Conservation (phyloP, 257 asterid species). For the Forsythia viridissima region DNA sequence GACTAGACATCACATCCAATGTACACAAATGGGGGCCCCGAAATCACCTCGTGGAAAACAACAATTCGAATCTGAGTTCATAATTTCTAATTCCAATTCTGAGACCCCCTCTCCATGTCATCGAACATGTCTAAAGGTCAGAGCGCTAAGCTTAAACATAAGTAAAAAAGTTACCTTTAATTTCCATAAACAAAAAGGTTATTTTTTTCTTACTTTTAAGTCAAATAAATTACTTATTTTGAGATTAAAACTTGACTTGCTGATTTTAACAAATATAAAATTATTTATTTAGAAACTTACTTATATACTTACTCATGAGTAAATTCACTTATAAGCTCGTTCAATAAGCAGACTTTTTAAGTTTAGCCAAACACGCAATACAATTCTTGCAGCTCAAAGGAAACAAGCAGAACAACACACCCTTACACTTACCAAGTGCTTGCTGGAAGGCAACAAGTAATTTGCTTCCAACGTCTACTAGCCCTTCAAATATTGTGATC, state of each 20-base stretch:
- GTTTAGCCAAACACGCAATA: neutral
- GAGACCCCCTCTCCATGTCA: neutral
- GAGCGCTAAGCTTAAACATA: neutral
- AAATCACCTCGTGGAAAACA: neutral
- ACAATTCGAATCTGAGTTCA: slow-evolving; percentile 4
- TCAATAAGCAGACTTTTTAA: neutral
- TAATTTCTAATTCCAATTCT: neutral
- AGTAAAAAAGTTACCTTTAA: neutral
- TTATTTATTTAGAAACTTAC: neutral
- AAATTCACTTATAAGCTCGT: neutral
- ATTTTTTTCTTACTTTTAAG: too few species aligned
- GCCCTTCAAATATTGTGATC: slow-evolving; percentile 63
- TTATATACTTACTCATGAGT: neutral
- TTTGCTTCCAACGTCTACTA: slow-evolving; percentile 50
- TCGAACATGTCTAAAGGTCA: neutral
- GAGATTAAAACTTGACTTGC: neutral
- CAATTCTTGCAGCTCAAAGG: neutral
- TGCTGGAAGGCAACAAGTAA: slow-evolving; percentile 66
- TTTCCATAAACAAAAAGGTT: too few species aligned
- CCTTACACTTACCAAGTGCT: slow-evolving; percentile 57
- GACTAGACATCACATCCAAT: neutral
- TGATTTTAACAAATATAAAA: neutral
- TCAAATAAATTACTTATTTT: neutral
- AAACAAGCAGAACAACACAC: neutral
- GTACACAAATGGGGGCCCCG: neutral